Evolutionary conservation across 2,329 filamentous ascomycete genomes (phyloP), one percentile per base, ranked within the genome.

Genomic region (Colletotrichum lentis): DNA sequence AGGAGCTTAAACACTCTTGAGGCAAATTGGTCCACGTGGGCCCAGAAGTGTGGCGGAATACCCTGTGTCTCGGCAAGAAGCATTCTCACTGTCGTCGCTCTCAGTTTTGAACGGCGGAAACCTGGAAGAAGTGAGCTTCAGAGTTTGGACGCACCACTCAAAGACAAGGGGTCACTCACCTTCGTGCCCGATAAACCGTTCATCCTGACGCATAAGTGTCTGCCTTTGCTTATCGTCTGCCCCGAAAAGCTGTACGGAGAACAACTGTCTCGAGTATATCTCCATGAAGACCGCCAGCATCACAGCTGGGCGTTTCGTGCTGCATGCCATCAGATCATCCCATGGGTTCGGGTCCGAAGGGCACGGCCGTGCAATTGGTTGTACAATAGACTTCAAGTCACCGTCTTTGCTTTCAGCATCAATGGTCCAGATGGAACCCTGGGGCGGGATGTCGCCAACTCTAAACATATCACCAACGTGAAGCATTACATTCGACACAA

Each of bases 241-340:
- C 12, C 77, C 77, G 68, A 79, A 79, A 3, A 79, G 70, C 8
- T 76, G 69, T 14, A 64, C 56, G 6, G 74, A 74, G 20, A 79
- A 76, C 20, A 77, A 69, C 1, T 72, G 58, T 3, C 64, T 66
- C 11, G 76, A 72, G 18, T 78, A 66, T 41, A 76, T 63, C 68
- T 69, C 74, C 69, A 76, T 72, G 31, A 79, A 70, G n/a, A 76
- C 71, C 3, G 73, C 77, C 22, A 71, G 56, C 44, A 79, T 61
- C 1, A 79, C 71, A 10, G 65, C 70, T 37, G 57, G 62, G 16
- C 76, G 73, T 56, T 76, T 73, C 0, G 57, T 46, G 16, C 55
- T 53, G 22, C 73, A 64, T 18, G 50, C 62, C 31, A 79, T 71
- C 6, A 79, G 63, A 27, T 65, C 70, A 16, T 74, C 75, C 77